These are phyloP conservation scores for Prunus fruticosa DNA, from an alignment of 306 rosid species.

Conservation along the genomic window DNA sequence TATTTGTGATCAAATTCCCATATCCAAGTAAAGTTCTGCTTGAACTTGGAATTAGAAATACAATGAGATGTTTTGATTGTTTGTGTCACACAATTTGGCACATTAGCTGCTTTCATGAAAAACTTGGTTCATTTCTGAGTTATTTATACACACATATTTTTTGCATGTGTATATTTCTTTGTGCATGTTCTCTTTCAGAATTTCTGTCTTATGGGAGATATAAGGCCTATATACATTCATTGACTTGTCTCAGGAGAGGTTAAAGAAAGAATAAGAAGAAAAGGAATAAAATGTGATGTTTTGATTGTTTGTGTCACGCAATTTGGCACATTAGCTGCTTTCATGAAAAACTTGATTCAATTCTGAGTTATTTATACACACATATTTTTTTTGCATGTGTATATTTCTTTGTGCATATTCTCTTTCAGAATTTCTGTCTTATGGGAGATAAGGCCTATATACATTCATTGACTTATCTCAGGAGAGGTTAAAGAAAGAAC, in stretches of 20 bases:
- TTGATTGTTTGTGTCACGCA: slow-evolving; percentile 3
- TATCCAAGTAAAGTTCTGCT: neutral
- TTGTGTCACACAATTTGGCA: neutral
- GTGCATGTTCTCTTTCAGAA: neutral
- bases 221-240: neutral
- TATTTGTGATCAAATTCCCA: neutral
- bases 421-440: neutral
- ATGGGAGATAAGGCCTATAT: neutral
- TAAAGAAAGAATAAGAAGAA: slow-evolving; percentile 87
- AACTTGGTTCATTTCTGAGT: neutral
- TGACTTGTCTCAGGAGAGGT: slow-evolving; percentile 59
- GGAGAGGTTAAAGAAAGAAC: slow-evolving; percentile 92
- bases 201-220: neutral
- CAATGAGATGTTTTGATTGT: slow-evolving; percentile 7
- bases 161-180: neutral
- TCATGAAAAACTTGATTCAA: neutral
- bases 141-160: neutral
- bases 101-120: neutral
- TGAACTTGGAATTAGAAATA: neutral
- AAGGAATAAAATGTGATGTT: slow-evolving; percentile 3
- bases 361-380: neutral
- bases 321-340: neutral
- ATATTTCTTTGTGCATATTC: neutral
- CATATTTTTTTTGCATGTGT: neutral
- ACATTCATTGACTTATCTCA: slow-evolving; percentile 26